Percentiles rank a stretch among this genome's conserved stretches.
phyloP scores from a whole-genome alignment of 164 flowering plant species.

The Umbilicus rupestris region DNA sequence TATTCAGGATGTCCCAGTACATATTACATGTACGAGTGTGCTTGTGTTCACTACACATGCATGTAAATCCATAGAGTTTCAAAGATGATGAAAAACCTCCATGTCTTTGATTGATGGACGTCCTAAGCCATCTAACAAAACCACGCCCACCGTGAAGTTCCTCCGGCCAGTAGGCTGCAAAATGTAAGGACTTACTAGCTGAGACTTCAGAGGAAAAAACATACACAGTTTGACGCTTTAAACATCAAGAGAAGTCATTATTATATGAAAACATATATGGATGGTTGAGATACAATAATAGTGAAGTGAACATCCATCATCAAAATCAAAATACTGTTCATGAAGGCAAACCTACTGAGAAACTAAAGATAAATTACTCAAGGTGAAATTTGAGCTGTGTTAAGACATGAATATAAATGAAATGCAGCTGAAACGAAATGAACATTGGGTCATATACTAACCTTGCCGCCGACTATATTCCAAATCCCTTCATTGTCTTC shows the following conservation, averaged over 20 bases:
- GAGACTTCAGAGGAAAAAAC: not conserved
- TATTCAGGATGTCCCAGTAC: no score
- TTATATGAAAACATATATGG: not conserved
- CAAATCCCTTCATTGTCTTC: conserved; percentile 72
- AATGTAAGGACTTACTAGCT: not conserved
- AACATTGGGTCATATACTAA: conserved; percentile 15
- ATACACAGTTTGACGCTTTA: not conserved
- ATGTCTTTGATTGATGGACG: conserved; percentile 43
- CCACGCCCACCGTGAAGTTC: conserved; percentile 59
- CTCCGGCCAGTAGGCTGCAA: conserved; percentile 80
- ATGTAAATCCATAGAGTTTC: conserved; percentile 5
- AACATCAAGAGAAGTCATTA: not conserved
- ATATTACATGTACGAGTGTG: not conserved
- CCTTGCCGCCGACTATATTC: conserved; percentile 94
- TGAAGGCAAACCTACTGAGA: no score
- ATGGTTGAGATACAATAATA: no score
- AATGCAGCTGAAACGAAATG: not conserved
- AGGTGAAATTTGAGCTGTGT: no score
- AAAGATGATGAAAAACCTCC: conserved; percentile 54
- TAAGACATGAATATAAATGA: no score
- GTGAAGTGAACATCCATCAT: no score
- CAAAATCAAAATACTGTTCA: no score
- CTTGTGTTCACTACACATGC: not conserved
- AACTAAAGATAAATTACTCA: no score
- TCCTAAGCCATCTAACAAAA: conserved; percentile 53